phyloP scores from a whole-genome alignment of 31 red algal species.

The Odonthalia washingtoniensis region DNA sequence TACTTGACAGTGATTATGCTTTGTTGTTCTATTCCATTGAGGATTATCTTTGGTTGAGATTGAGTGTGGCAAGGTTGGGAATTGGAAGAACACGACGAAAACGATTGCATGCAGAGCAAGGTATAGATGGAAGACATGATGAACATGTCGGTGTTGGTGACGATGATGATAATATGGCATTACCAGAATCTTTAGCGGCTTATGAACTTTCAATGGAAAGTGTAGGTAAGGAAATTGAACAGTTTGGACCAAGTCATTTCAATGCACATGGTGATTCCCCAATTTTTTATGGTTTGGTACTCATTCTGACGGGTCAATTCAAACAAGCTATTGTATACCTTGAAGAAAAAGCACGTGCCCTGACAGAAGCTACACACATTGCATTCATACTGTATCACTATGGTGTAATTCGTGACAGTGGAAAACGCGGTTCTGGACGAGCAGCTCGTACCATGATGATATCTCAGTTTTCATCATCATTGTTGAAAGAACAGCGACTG shows the following conservation, averaged over 20 bases:
- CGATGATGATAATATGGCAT: slow-evolving; percentile 14
- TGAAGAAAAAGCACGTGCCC: slow-evolving; percentile 42
- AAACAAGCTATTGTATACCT: slow-evolving; percentile 68
- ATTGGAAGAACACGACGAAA: too few relatives aligned
- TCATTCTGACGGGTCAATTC: slow-evolving; percentile 71
- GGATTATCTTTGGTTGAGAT: slow-evolving; percentile 93
- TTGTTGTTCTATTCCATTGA: slow-evolving; percentile 90
- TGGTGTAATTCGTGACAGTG: slow-evolving; percentile 56
- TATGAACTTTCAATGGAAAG: slow-evolving; percentile 57
- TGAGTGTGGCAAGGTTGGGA: slow-evolving; percentile 71
- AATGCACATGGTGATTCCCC: slow-evolving; percentile 81
- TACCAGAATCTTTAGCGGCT: slow-evolving; percentile 49
- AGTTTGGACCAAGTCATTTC: slow-evolving; percentile 85
- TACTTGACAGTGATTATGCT: slow-evolving; percentile 78
- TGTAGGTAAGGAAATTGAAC: slow-evolving; percentile 77
- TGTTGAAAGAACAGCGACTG: slow-evolving; percentile 14
- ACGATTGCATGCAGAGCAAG: too few relatives aligned
- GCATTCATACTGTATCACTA: slow-evolving; percentile 67
- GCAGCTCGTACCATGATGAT: not conserved
- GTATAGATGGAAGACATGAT: too few relatives aligned
- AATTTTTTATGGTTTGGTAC: slow-evolving; percentile 74
- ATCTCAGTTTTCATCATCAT: not conserved
- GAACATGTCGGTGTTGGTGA: too few relatives aligned
- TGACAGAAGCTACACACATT: slow-evolving; percentile 75
- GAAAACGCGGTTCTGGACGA: not conserved